Evolutionary conservation across 805 yeast genomes (phyloP), one percentile per base, ranked within the genome.

Genomic region (Vanderwaltozyma verrucispora): DNA sequence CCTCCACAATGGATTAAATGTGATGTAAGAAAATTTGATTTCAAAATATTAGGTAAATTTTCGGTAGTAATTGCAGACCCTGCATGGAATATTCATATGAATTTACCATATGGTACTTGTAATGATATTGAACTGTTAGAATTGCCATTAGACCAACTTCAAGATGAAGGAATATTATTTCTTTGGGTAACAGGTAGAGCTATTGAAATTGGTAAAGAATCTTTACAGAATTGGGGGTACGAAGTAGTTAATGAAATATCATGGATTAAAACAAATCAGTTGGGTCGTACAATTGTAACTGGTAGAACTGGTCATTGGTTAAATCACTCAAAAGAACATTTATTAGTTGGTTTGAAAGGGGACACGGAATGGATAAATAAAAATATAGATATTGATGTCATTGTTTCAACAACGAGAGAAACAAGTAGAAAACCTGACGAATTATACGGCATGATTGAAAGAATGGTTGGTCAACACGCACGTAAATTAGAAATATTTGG

Each of bases 261-360:
- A 8, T 88, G 97, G 97, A 72, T 86, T 41, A 88, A 88, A 57
- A 75, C 92, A 5, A 88, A 88, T 56, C 96, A 89, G 55, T 62
- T 89, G 43, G 75, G 80, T 16, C 66, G 95, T 42, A 88, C 96
- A 0, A 87, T 88, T 30, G 87, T 94, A 42, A 89, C 97, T 0
- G 97, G 97, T 1, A 65, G 96, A 45, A 88, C 97, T 0, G 97
- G 97, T 0, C 97, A 88, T 56, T 88, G 97, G 97, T 67, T 88
- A 37, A 88, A 88, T 54, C 97, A 88, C 59, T 82, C 95, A 0
- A 88, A 88, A 50, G 97, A 88, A 57, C 96, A 88, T 55, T 64
- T 86, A 31, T 60, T 88, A 4, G 82, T 89, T 8, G 97, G 96
- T 24, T 51, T 81, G 19, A 88, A 88, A 51, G 96, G 96, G 1